Base-by-base conservation (phyloP, 1,139 yeast genomes). In the Kodamaea arcana region DNA sequence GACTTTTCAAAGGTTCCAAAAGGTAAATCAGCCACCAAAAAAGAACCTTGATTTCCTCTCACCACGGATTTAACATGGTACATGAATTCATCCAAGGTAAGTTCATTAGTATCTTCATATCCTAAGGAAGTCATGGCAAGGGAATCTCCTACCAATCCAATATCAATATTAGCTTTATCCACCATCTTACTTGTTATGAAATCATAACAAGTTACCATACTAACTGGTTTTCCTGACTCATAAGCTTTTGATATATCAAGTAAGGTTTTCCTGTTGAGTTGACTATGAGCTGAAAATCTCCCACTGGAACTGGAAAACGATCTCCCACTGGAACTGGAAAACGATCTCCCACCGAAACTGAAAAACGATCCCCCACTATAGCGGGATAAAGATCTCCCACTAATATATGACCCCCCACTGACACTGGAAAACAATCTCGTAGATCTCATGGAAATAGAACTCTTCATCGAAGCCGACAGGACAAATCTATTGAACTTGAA, bases 61-160 rank as follows among this genome's bases (percentile, higher is more conserved):
- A 78, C 58, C 2, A 87, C 95, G 0, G 96, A 81, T 38, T 74
- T 68, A 21, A 83, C 80, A 48, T 87, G 90, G 52, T 78, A 83
- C 31, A 83, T 57, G 64, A 87, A 85, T 48, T 83, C 92, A n/a
- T 85, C 86, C 32, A 85, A 72, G 2, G 79, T 71, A 27, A 88
- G 61, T 50, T 83, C 85, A 42, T 81, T 79, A 1, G 96, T 87
- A 34, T 84, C 82, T 5, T 73, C 72, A 51, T 82, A 82, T 0
- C 98, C 98, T 42, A 87, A 69, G 0, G 95, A 74, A 1, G 86
- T 90, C 96, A 88, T 90, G 1, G 96, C 88, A 27, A 92, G 62
- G 0, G 97, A 90, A 56, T 92, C 98, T 2, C 98, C 98, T 5
- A 92, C 80, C 7, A 92, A 69, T 9, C 81, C 69, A 34, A 82